Conservation (phyloP, 441 rosid genomes). For the Populus hybrid region DNA sequence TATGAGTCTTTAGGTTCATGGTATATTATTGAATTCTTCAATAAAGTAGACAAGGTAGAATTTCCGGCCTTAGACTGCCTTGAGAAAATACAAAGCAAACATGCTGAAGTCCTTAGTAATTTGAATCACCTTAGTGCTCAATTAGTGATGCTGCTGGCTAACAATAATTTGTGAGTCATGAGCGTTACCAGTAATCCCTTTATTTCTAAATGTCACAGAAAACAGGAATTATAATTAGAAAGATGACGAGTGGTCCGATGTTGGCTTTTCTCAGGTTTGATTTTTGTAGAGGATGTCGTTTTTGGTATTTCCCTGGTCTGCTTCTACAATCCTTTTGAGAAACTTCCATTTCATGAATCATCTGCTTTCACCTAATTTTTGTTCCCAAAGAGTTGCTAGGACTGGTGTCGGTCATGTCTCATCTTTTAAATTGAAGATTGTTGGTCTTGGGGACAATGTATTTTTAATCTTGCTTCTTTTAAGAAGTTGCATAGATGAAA, state of each 20-base stretch:
- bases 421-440: too few relatives aligned
- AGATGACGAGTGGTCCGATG: not conserved
- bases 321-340: too few relatives aligned
- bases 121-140: not conserved
- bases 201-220: not conserved
- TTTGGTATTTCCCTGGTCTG: too few relatives aligned
- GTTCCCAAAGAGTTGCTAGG: too few relatives aligned
- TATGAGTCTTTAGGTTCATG: not conserved
- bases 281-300: too few relatives aligned
- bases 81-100: not conserved
- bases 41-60: not conserved
- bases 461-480: not conserved
- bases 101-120: not conserved
- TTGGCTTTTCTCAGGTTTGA: not conserved
- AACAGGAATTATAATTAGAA: not conserved
- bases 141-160: not conserved
- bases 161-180: not conserved
- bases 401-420: too few relatives aligned
- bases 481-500: not conserved
- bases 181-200: not conserved
- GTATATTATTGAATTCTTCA: not conserved
- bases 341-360: too few relatives aligned
- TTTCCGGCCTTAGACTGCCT: not conserved
- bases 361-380: too few relatives aligned
- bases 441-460: not conserved